Base-by-base conservation (phyloP, 331 rosid genomes). In the Malus hybrid region DNA sequence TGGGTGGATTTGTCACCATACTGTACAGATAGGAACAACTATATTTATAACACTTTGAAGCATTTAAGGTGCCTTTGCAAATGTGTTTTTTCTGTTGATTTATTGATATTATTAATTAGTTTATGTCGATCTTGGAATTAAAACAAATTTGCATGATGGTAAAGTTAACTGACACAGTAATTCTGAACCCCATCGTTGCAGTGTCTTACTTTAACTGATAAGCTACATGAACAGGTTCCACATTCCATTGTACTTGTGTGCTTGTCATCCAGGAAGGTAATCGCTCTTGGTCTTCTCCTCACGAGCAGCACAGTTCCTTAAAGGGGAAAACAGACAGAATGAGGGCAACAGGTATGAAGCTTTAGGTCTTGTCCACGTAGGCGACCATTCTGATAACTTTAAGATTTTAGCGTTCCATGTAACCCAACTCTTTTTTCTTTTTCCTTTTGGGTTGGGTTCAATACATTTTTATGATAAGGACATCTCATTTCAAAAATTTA, bases 201-300 rank as follows among this genome's bases (percentile, higher is more conserved):
- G 46, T 69, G 63, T n/a, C 50, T 29, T 2, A 54, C 31, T 29
- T 27, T 19, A 31, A 52, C 28, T 36, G 67, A 60, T 20, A 73
- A 73, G 54, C 65, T 31, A 14, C 73, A 54, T 54, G 48, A 52
- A 52, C 19, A 5, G 46, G 65, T 54, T 32, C 20, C 56, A 7
- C 15, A 20, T 31, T 55, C 52, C 33, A 33, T 39, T 62, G 24
- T 50, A 8, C 64, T 54, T 77, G 68, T 70, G 54, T 79, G 78
- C 19, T 80, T 57, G 73, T 78, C 77, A 70, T 83, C 54, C 85
- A 93, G 97, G 96, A 89, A 79, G 90, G 85, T 81, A 86, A 72
- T 78, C 82, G 65, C 61, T 70, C 84, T 48, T 73, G 59, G 61
- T 44, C 89, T 22, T 66, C 86, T 56, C 78, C 73, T 74, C 80